These are phyloP conservation scores for Chlamydomonas sp. DNA, from an alignment of 139 green algal genomes.

Conservation along the genomic window DNA sequence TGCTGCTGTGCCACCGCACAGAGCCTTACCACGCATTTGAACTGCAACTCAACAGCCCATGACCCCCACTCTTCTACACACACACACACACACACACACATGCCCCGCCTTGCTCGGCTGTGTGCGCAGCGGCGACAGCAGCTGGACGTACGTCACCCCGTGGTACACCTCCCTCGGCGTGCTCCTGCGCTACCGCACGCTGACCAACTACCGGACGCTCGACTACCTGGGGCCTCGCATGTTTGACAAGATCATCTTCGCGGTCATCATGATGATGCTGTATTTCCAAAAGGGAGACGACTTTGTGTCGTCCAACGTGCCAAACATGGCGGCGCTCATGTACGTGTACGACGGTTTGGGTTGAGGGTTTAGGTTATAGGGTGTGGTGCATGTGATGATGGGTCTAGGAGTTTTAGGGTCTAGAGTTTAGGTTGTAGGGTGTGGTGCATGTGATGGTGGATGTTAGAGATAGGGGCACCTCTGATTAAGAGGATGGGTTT, in stretches of 20 bases:
- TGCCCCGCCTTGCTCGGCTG: neutral
- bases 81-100: neutral
- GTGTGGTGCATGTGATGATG: too few relatives aligned
- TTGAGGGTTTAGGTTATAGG: too few relatives aligned
- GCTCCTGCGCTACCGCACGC: conserved; percentile 50
- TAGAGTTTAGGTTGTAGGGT: too few relatives aligned
- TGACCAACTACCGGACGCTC: conserved; percentile 52
- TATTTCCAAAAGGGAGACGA: conserved; percentile 31
- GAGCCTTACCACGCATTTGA: neutral
- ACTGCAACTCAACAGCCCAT: neutral
- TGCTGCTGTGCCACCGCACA: neutral
- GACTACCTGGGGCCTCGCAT: conserved; percentile 61
- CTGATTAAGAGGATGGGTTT: too few relatives aligned
- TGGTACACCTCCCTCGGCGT: conserved; percentile 18
- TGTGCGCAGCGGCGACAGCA: neutral
- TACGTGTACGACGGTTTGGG: conserved; percentile 23
- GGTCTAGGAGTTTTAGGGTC: too few relatives aligned
- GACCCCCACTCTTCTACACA: neutral
- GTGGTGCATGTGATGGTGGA: too few relatives aligned
- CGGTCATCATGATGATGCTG: conserved; percentile 31
- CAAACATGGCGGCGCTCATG: conserved; percentile 21
- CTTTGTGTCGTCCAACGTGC: conserved; percentile 17
- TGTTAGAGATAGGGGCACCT: too few relatives aligned
- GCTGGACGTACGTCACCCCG: conserved; percentile 13
- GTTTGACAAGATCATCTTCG: conserved; percentile 58